Base-by-base conservation (phyloP, 2,329 filamentous ascomycete genomes). In the Decorospora gaudefroyi region DNA sequence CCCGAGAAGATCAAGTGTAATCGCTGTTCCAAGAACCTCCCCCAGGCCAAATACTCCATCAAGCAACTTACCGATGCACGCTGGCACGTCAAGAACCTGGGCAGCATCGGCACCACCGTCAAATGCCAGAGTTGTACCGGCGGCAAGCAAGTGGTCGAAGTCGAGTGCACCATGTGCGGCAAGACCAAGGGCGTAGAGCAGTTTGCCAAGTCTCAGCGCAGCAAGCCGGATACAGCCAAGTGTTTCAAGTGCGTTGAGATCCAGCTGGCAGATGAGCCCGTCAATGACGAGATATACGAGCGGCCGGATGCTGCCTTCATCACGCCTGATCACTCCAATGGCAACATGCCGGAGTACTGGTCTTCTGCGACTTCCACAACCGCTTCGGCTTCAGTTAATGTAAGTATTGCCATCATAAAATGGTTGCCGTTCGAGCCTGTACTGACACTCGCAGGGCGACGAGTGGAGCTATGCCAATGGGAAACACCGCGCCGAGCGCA, bases 121-220 rank as follows among this genome's bases (percentile, higher is more conserved):
- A 70, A 63, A 16, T 83, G 79, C 61, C 57, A 65, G 5, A 25
- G 40, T 1, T 83, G 80, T 46, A 67, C 71, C 22, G 73, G 73
- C 4, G 58, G n/a, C n/a, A n/a, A 9, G 1, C 72, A 73, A 32
- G 49, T 69, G 2, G 61, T 71, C 3, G 79, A 82, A 52, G 56
- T 81, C 18, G 65, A 68, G 6, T 83, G 80, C 53, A 58, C 52
- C 21, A 64, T 73, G 25, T 83, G 80, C 55, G 60, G 70, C 13
- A 57, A 71, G 42, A 70, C 64, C 2, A 79, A 79, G 53, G 65
- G 70, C 0, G 43, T 80, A 2, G 73, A 77, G 4, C 66, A 68
- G 0, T 83, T 81, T 51, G 72, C 75, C 12, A 81, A 78, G 50
- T 53, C 53, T 5, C 75, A 79, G 63, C 71, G 78, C 10, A 65